A percentile compares a stretch with the other conserved stretches of the same genome.
These are phyloP conservation scores for Trichoderma brevicompactum DNA, from an alignment of 2,329 filamentous ascomycete genomes.

Conservation along the genomic window DNA sequence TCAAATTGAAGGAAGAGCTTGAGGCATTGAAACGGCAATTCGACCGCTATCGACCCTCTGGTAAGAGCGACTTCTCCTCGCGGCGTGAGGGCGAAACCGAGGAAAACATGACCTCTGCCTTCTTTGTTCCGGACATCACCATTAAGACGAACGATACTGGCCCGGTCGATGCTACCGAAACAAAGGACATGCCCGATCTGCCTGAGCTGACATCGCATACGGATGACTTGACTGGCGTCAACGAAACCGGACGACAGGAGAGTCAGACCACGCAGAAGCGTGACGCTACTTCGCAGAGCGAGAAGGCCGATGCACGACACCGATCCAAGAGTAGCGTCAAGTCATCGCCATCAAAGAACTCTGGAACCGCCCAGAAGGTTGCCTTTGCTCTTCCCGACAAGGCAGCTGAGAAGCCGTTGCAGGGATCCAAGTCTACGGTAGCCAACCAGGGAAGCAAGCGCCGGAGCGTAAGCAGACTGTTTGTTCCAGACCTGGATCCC, in stretches of 20 bases:
- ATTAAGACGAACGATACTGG: slow-evolving; percentile 49
- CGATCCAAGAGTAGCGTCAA: slow-evolving; percentile 39
- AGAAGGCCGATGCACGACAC: slow-evolving; percentile 33
- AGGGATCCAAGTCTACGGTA: slow-evolving; percentile 39
- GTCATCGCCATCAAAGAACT: slow-evolving; percentile 34
- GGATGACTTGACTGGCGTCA: slow-evolving; percentile 36
- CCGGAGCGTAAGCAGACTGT: slow-evolving; percentile 36
- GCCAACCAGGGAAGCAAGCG: slow-evolving; percentile 52
- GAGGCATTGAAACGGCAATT: slow-evolving; percentile 52
- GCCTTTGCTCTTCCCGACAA: slow-evolving; percentile 49
- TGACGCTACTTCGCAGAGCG: slow-evolving; percentile 38
- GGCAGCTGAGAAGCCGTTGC: slow-evolving; percentile 34
- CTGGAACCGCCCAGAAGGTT: slow-evolving; percentile 43
- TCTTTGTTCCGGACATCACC: slow-evolving; percentile 63
- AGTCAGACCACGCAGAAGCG: slow-evolving; percentile 38
- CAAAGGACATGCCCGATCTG: slow-evolving; percentile 38
- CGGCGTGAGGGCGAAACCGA: slow-evolving; percentile 46
- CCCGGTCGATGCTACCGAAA: slow-evolving; percentile 40
- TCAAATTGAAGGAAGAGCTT: slow-evolving; percentile 54
- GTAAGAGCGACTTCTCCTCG: slow-evolving; percentile 44
- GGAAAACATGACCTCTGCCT: slow-evolving; percentile 63
- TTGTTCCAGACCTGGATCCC: slow-evolving; percentile 35
- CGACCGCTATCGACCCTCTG: slow-evolving; percentile 47
- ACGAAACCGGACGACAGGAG: slow-evolving; percentile 38
- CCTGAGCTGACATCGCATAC: slow-evolving; percentile 43